These are phyloP conservation scores for Pichia sp. DNA, from an alignment of 1,139 yeast genomes.

Conservation along the genomic window DNA sequence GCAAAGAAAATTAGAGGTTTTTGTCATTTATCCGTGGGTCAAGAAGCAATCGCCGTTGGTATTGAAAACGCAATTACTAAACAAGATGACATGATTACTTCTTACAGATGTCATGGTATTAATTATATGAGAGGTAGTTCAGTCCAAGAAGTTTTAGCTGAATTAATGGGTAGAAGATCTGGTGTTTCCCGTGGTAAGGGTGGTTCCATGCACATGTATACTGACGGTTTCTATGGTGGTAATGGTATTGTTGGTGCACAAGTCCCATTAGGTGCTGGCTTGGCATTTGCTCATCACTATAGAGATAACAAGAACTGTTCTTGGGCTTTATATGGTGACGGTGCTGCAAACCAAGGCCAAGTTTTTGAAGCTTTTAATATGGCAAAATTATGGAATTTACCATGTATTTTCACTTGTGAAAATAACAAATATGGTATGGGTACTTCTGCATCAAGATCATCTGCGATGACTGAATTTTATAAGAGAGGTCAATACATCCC, in stretches of 20 bases:
- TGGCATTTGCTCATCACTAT: slow-evolving; percentile 96
- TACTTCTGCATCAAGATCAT: slow-evolving; percentile 92
- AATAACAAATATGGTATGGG: slow-evolving; percentile 99
- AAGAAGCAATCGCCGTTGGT: slow-evolving; percentile 98
- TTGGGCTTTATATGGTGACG: slow-evolving; percentile 93
- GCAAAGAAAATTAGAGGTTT: slow-evolving; percentile 98
- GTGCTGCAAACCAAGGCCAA: slow-evolving; percentile 99
- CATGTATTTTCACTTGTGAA: slow-evolving; percentile 92
- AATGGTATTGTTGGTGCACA: slow-evolving; percentile 99
- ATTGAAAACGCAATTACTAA: slow-evolving; percentile 87
- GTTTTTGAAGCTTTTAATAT: slow-evolving; percentile 95
- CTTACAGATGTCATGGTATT: slow-evolving; percentile 98
- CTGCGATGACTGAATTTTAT: slow-evolving; percentile 94
- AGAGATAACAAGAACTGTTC: slow-evolving; percentile 74
- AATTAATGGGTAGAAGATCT: slow-evolving; percentile 90
- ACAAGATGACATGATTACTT: slow-evolving; percentile 85
- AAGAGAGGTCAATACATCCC: slow-evolving; percentile 99
- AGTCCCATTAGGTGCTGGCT: slow-evolving; percentile 96
- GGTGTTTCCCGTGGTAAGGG: slow-evolving; percentile 98
- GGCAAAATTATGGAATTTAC: slow-evolving; percentile 98
- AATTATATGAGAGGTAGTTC: slow-evolving; percentile 94
- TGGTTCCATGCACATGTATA: slow-evolving; percentile 99
- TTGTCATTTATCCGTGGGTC: slow-evolving; percentile 98
- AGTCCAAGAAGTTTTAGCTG: slow-evolving; percentile 86
- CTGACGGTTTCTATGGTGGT: slow-evolving; percentile 95